Evolutionary conservation across 768 basidiomycete species (phyloP), one percentile per base, ranked within the genome.

Genomic region (Kwoniella dendrophila): DNA sequence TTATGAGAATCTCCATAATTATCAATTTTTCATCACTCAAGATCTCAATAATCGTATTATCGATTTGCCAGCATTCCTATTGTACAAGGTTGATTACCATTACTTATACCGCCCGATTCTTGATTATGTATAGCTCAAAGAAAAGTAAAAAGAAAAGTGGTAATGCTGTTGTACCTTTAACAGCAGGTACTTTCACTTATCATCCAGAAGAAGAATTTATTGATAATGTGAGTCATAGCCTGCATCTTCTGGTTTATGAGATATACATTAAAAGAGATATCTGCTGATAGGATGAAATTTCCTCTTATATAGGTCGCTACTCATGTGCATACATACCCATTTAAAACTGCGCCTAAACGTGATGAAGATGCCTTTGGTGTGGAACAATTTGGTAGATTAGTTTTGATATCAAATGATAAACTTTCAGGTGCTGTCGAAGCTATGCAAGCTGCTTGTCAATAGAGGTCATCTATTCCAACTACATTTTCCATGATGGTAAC

Each of bases 191-290:
- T 4, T 89, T 87, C 71, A 80, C 86, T 1, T 95, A 90, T 80
- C 92, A 96, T 72, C 87, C 89, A 0, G 94, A 96, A 75, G 93
- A 96, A 77, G 87, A 87, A 41, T 82, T 82, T 41, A 86, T 92
- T 53, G 83, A 84, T 58, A 79, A 85, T 81, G 90, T 90, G 52
- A 45, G 84, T 67, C n/a, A 26, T 24, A 27, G 38, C 41, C 27
- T 50, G 51, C 7, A 18, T 6, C 22, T 22, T 22, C 32, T 47
- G 45, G 4, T 40, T n/a, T n/a, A n/a, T n/a, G n/a, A 38, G 8
- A 8, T 8, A 38, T 18, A 38, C 36, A 18, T 38, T 18, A 18
- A 38, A 38, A 18, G 11, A 44, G 6, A 26, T 10, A 34, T 36
- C 38, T 12, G 18, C 27, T 54, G 12, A 58, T 58, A 45, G 4